Conservation (phyloP, 306 rosid genomes). For the Dalbergia cultrata region DNA sequence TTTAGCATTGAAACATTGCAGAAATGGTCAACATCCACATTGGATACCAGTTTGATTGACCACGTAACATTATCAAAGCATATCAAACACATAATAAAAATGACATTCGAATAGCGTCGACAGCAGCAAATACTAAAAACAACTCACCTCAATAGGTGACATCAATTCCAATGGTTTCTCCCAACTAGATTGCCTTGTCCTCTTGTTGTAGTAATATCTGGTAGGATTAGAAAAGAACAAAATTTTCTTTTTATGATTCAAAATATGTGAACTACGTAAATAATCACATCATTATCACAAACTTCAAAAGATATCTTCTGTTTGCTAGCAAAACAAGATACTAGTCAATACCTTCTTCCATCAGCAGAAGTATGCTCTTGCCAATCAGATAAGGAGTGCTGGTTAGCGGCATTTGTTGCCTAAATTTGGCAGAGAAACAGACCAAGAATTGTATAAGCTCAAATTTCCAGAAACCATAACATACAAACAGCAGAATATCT, state of each 20-base stretch:
- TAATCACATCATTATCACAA: constrained; percentile 25
- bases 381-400: constrained; percentile 87
- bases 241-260: constrained; percentile 11
- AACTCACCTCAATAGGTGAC: constrained; percentile 97
- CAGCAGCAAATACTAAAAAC: constrained; percentile 34
- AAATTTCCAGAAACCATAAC: constrained; percentile 39
- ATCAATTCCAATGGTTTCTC: constrained; percentile 95
- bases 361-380: constrained; percentile 93
- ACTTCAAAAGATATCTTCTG: constrained; percentile 20
- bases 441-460: constrained; percentile 31
- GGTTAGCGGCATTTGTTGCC: constrained; percentile 62
- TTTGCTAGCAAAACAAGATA: constrained; percentile 30
- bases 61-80: constrained; percentile 49
- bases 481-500: constrained; percentile 24
- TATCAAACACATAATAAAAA: constrained; percentile 45
- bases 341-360: constrained; percentile 83
- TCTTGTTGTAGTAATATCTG: constrained; percentile 96
- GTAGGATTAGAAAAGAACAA: constrained; percentile 38
- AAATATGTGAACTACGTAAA: constrained; percentile 19
- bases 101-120: constrained; percentile 34
- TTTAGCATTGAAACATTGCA: constrained; percentile 59
- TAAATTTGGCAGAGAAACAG: constrained; percentile 52
- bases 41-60: constrained; percentile 45
- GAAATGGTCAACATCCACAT: constrained; percentile 62
- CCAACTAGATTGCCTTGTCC: constrained; percentile 94